Base-by-base conservation (phyloP, 2,329 filamentous ascomycete species). In the Onygenales sp. region DNA sequence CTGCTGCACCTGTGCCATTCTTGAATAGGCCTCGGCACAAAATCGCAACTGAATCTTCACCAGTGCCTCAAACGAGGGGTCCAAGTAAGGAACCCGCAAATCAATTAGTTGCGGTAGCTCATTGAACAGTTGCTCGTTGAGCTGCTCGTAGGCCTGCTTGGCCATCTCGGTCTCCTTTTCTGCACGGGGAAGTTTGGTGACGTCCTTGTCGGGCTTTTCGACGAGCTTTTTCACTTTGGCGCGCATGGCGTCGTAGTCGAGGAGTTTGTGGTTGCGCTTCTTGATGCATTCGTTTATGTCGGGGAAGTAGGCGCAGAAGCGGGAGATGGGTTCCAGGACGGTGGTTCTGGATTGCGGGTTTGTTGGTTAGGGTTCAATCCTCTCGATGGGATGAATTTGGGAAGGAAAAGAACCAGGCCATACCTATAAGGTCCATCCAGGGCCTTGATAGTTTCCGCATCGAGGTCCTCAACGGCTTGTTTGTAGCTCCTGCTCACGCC, bases 1-100 rank as follows among this genome's bases (percentile, higher is more conserved):
- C 74, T 98, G 93, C 75, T 98, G 93, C 54, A 98, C 94, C 75
- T 98, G 94, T 31, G 94, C 93, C 93, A 98, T 98, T 47, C 93
- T 81, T 57, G 85, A 91, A 72, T 98, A 98, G 1, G 93, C 93
- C 74, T 98, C 93, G 6, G 94, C 93, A 65, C 94, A 98, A 76
- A 98, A 98, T 39, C 93, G 81, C 64, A 98, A 72, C 75, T 98
- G 93, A 61, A 98, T 98, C 78, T 98, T 98, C 69, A 98, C 93
- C 51, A 98, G 83, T 0, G 94, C 93, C 73, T 98, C 93, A 67
- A 98, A 98, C 57, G 85, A 92, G 0, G 94, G 94, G 65, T 98
- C 93, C 54, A 98, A 82, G 67, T 98, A 98, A 0, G 94, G 94
- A 11, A 98, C 93, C 53, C 93, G 87, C 57, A 98, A 80, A 67